phyloP scores from a whole-genome alignment of 768 basidiomycete genomes.

The Mycena latifolia region DNA sequence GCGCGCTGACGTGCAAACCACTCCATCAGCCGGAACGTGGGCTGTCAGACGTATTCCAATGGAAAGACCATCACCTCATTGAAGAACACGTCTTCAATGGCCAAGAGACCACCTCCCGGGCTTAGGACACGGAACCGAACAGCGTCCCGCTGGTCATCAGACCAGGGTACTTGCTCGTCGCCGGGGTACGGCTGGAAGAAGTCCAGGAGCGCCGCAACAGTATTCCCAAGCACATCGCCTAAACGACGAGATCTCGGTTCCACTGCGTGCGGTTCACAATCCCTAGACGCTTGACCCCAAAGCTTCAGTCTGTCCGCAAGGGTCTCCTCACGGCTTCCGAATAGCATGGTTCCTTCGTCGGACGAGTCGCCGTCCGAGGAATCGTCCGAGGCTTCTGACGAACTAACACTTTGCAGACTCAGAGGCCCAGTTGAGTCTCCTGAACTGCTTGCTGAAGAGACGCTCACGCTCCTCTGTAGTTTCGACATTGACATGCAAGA shows the following conservation, averaged over 20 bases:
- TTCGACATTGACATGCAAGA: too few species aligned
- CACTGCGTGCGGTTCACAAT: not conserved
- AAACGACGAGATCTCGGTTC: not conserved
- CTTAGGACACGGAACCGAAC: not conserved
- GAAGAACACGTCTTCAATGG: not conserved
- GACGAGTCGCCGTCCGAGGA: not conserved
- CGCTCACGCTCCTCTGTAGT: too few species aligned
- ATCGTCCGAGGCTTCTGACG: not conserved
- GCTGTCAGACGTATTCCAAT: not conserved
- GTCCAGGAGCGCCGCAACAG: not conserved
- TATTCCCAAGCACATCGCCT: not conserved
- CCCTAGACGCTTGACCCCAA: not conserved
- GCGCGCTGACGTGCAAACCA: conserved; percentile 6
- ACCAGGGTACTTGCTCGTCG: not conserved
- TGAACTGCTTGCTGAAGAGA: not conserved
- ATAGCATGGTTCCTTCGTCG: not conserved
- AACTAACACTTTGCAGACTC: too few species aligned
- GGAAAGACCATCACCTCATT: not conserved
- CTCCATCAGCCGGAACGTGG: not conserved
- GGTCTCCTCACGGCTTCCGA: not conserved
- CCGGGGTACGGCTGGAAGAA: not conserved
- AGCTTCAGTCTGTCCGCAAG: not conserved
- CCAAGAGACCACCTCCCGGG: not conserved
- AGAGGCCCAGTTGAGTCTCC: not conserved
- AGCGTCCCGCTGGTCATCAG: not conserved